Evolutionary conservation across 352 stramenopile species (phyloP).

Genomic region (Pythium insidiosum): DNA sequence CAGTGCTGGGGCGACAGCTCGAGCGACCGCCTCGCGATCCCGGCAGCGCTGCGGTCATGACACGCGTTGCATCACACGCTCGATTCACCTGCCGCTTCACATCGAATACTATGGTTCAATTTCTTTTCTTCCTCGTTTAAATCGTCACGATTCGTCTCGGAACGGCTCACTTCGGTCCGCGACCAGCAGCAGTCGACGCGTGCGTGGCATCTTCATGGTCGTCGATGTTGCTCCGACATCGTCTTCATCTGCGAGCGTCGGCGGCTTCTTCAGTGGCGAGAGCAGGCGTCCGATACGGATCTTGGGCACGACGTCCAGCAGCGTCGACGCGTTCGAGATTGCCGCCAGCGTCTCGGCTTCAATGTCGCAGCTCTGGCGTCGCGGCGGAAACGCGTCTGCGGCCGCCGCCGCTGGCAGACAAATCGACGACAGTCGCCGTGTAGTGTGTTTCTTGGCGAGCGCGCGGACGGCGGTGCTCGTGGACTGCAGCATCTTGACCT

Average conservation of each 20-base stretch:
- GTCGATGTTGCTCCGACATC: not conserved
- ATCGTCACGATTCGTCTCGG: slow-evolving; percentile 18
- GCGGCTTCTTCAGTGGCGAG: slow-evolving; percentile 37
- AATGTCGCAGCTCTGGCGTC: slow-evolving; percentile 1
- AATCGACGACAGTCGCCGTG: slow-evolving; percentile 39
- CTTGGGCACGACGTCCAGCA: slow-evolving; percentile 32
- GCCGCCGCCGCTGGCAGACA: slow-evolving; percentile 28
- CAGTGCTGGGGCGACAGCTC: slow-evolving; percentile 57
- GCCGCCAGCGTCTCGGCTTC: slow-evolving; percentile 2
- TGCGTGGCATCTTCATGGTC: not conserved
- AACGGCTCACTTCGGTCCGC: slow-evolving; percentile 31
- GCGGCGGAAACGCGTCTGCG: slow-evolving; percentile 37
- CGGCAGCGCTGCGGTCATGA: slow-evolving; percentile 18
- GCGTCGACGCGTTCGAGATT: slow-evolving; percentile 5
- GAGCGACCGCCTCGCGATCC: slow-evolving; percentile 37
- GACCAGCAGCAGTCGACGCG: slow-evolving; percentile 11
- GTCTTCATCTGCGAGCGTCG: slow-evolving; percentile 17
- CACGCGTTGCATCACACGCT: not conserved
- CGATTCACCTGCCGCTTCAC: too few relatives aligned
- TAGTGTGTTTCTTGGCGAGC: slow-evolving; percentile 43
- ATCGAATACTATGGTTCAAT: too few relatives aligned
- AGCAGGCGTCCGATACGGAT: slow-evolving; percentile 33
- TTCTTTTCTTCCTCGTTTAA: too few relatives aligned
- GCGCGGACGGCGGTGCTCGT: slow-evolving; percentile 19
- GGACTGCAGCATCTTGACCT: slow-evolving; percentile 3